A percentile compares a stretch with the other conserved stretches of the same genome.
phyloP scores from a whole-genome alignment of 495 filamentous ascomycete species.

The Ramalina peruviana region DNA sequence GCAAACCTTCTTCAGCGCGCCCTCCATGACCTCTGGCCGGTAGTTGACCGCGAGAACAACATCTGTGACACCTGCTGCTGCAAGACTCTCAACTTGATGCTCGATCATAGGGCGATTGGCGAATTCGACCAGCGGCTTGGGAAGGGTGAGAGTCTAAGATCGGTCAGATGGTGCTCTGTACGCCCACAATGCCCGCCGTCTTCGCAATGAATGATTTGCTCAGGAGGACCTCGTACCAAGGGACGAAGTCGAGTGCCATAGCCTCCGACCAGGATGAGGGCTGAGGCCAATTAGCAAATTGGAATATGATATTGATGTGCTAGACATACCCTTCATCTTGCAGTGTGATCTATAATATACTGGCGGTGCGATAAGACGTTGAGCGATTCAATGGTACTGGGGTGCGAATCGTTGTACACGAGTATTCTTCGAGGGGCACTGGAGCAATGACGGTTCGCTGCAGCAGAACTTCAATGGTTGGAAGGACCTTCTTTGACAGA shows the following conservation, averaged over 20 bases:
- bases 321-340: conserved; percentile 1
- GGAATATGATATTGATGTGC: not conserved
- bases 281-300: conserved; percentile 31
- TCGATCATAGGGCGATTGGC: conserved; percentile 98
- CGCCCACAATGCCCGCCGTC: not conserved
- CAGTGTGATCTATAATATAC: no score
- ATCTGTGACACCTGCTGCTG: conserved; percentile 90
- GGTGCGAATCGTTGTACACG: no score
- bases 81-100: conserved; percentile 92
- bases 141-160: conserved; percentile 79
- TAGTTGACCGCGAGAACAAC: conserved; percentile 98
- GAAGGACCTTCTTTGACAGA: no score
- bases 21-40: conserved; percentile 88
- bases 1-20: conserved; percentile 51
- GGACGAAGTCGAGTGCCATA: conserved; percentile 97
- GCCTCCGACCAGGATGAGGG: conserved; percentile 97
- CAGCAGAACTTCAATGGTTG: no score
- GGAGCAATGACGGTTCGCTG: no score
- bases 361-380: no score
- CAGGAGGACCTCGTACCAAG: conserved; percentile 53
- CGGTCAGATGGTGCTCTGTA: conserved; percentile 6
- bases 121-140: conserved; percentile 95
- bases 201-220: conserved; percentile 4
- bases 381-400: no score
- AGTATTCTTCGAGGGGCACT: no score